Conservation (phyloP, 345 rosid species). For the rapeseed (Brassica napus) region Da-Ae NC_063435.1:528001-528500, state of each 20-base stretch:
- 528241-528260: constrained; percentile 17
- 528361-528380: constrained; percentile 13
- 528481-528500: neutral
- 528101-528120: neutral
- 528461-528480: neutral
- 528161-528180: constrained; percentile 29
- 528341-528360: constrained; percentile 32
- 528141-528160: constrained; percentile 5
- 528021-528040: neutral
- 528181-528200: constrained; percentile 23
- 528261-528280: constrained; percentile 1
- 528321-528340: constrained; percentile 25
- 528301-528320: neutral
- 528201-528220: constrained; percentile 23
- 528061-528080: neutral
- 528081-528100: neutral
- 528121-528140: neutral
- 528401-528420: constrained; percentile 23
- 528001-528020: neutral
- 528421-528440: constrained; percentile 23
- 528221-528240: constrained; percentile 17
- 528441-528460: constrained; percentile 13
- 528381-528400: constrained; percentile 4
- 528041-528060: neutral
- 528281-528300: constrained; percentile 32